These are phyloP conservation scores for Colletotrichum tabaci DNA, from an alignment of 2,329 filamentous ascomycete genomes.

Conservation along the genomic window DNA sequence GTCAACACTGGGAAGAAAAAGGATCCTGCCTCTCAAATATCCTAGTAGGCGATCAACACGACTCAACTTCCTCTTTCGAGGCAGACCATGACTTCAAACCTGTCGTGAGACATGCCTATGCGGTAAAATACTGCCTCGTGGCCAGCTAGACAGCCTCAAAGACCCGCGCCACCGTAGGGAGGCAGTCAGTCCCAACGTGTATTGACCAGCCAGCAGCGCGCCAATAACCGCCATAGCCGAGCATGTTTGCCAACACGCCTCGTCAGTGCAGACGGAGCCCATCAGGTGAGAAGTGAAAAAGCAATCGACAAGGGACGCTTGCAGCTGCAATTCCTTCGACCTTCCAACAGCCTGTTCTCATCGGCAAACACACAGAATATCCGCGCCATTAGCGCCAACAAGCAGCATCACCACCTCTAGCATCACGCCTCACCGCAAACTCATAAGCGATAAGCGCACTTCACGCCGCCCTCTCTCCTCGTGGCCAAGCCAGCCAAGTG, in stretches of 20 bases:
- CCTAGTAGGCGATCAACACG: not conserved
- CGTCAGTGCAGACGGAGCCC: not conserved
- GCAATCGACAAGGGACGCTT: not conserved
- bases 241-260: not conserved
- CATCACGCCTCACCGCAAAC: not conserved
- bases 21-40: not conserved
- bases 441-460: constrained; percentile 14
- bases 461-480: not conserved
- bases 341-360: not conserved
- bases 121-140: no score
- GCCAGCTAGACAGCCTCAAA: no score
- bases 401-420: not conserved
- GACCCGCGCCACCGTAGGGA: no score
- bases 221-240: not conserved
- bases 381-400: constrained; percentile 15
- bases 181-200: no score
- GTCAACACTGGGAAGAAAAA: not conserved
- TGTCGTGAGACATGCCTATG: not conserved
- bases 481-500: not conserved
- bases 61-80: not conserved
- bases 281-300: constrained; percentile 4
- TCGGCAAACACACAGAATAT: constrained; percentile 13
- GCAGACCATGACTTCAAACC: not conserved
- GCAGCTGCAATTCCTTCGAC: not conserved
- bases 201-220: no score